Conservation (phyloP, 2,329 filamentous ascomycete genomes). For the Aspergillus melleus region DNA sequence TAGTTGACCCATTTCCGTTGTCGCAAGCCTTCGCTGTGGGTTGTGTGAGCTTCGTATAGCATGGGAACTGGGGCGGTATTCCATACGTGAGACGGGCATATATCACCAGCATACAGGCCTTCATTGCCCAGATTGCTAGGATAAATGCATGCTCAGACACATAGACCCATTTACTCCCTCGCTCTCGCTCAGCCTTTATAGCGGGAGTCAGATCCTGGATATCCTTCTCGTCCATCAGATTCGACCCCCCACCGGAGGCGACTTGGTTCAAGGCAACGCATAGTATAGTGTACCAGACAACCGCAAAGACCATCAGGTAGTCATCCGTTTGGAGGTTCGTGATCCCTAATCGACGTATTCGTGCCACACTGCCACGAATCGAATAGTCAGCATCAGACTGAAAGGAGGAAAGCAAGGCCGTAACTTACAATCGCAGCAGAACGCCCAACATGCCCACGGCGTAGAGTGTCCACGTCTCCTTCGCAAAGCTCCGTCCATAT, state of each 20-base stretch:
- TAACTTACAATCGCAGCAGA: conserved; percentile 40
- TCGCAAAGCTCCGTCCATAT: conserved; percentile 30
- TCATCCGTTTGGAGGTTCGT: conserved; percentile 57
- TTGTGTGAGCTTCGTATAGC: neutral
- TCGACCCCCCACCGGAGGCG: conserved; percentile 57
- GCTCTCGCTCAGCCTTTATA: conserved; percentile 44
- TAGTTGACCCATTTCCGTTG: conserved; percentile 40
- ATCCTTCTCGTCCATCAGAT: conserved; percentile 57
- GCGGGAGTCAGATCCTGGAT: conserved; percentile 47
- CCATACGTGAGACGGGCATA: conserved; percentile 52
- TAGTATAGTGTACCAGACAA: conserved; percentile 58
- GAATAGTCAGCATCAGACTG: neutral
- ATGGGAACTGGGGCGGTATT: neutral
- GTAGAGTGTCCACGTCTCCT: conserved; percentile 45
- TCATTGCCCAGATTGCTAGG: conserved; percentile 53
- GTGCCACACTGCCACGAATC: conserved; percentile 34
- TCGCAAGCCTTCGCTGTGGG: conserved; percentile 30
- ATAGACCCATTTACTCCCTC: conserved; percentile 63
- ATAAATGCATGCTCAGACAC: conserved; percentile 64
- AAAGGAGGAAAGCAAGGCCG: conserved; percentile 14
- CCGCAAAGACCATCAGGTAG: conserved; percentile 55
- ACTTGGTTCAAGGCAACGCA: conserved; percentile 57
- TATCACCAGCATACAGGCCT: conserved; percentile 55
- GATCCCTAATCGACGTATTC: conserved; percentile 46
- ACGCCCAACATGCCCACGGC: conserved; percentile 39